Evolutionary conservation across 2,329 filamentous ascomycete genomes (phyloP).

Genomic region (Fusarium compactum): DNA sequence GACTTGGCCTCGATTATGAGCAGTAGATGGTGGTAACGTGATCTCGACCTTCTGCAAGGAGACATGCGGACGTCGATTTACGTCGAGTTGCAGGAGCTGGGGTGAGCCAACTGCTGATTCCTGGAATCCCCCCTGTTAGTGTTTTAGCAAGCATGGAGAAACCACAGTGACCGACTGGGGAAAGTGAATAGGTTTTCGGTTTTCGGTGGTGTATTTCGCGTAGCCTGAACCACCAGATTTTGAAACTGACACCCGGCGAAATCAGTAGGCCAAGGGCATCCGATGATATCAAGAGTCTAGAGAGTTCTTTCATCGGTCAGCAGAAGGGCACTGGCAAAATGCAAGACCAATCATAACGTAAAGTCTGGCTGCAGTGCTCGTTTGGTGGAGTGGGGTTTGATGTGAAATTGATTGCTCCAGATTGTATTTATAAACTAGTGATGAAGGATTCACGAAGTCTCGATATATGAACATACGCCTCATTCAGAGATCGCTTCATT

Average conservation of each 20-base stretch:
- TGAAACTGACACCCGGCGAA: neutral
- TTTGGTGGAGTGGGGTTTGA: neutral
- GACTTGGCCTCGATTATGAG: slow-evolving; percentile 13
- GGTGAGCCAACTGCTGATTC: slow-evolving; percentile 18
- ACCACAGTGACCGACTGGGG: neutral
- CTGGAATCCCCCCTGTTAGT: neutral
- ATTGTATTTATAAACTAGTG: neutral
- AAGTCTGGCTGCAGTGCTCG: neutral
- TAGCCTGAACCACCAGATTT: slow-evolving; percentile 10
- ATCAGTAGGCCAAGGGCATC: neutral
- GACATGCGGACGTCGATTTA: slow-evolving; percentile 20
- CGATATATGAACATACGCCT: neutral
- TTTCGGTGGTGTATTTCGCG: neutral
- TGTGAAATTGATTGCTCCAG: neutral
- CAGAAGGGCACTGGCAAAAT: neutral
- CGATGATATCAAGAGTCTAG: neutral
- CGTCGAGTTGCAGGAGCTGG: slow-evolving; percentile 11
- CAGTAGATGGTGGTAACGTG: slow-evolving; percentile 44
- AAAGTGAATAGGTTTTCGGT: neutral
- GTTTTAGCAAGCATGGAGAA: neutral
- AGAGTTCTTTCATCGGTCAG: neutral
- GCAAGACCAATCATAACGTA: neutral
- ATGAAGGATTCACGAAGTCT: neutral
- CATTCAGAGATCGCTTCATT: neutral
- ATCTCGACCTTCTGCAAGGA: slow-evolving; percentile 40